Conservation (phyloP, 192 early-diverging fungal species). For the Entomortierella beljakovae region DNA sequence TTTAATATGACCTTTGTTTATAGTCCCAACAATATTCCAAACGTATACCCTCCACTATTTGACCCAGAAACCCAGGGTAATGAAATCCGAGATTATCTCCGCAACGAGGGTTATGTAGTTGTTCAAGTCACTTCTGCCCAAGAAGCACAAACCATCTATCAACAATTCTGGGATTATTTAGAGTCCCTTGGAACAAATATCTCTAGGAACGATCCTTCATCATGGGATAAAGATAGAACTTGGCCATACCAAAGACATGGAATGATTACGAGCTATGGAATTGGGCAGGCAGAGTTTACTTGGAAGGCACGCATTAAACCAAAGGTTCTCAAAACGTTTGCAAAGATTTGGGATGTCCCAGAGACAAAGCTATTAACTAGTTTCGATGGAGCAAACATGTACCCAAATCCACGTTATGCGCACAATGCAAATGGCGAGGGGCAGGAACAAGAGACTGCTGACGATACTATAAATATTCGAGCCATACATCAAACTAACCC, state of each 20-base stretch:
- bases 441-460: background rate
- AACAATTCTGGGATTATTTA: conserved; percentile 28
- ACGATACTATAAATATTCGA: background rate
- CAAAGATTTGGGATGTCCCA: conserved; percentile 16
- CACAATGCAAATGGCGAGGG: conserved; percentile 14
- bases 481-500: background rate
- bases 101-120: conserved; percentile 13
- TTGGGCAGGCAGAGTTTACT: conserved; percentile 27
- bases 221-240: conserved; percentile 17
- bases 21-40: conserved; percentile 14
- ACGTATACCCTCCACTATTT: conserved; percentile 23
- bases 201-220: conserved; percentile 4
- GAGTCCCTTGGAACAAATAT: conserved; percentile 20
- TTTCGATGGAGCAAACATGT: conserved; percentile 37
- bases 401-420: conserved; percentile 16
- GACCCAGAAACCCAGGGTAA: conserved; percentile 9
- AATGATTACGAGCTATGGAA: conserved; percentile 19
- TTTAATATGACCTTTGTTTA: conserved; percentile 8
- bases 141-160: conserved; percentile 16
- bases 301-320: conserved; percentile 19
- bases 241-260: conserved; percentile 27
- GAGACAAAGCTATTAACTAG: conserved; percentile 16
- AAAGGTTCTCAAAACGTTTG: conserved; percentile 17
- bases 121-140: conserved; percentile 8
- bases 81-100: conserved; percentile 23